Base-by-base conservation (phyloP, 2,329 filamentous ascomycete genomes). In the Catunica adiposa region DNA sequence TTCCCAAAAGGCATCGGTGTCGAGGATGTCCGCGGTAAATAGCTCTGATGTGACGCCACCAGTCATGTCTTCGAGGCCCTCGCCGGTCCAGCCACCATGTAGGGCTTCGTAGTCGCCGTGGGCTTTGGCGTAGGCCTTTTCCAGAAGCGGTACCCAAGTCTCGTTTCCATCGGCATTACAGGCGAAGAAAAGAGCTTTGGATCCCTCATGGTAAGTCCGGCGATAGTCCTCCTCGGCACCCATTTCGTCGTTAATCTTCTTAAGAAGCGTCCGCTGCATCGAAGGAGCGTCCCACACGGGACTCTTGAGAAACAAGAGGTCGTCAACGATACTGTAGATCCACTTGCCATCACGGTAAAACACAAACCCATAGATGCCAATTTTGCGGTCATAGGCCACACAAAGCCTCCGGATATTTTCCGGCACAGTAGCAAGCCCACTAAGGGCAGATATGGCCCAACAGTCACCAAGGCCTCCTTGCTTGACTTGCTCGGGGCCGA, bases 241-340 rank as follows among this genome's bases (percentile, higher is more conserved):
- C n/a, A 56, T 51, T 53, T 82, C 81, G 55, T 83, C 78, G 64
- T 87, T 84, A 51, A 87, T 80, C 62, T 88, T 82, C 62, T 88
- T 79, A 64, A 88, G 77, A 23, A 88, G 73, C 55, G 85, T 77
- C 40, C 86, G 79, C 64, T 89, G 84, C 65, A 85, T 76, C 53
- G 84, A 82, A 1, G 80, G 83, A 34, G 86, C 85, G 61, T 94
- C 86, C 71, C 87, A 94, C 64, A 85, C 83, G 3, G 86, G 84
- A 1, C 85, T 86, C 58, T 83, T 86, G 17, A 94, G 76, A 65
- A 86, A 94, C 2, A 95, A 74, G 68, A 94, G 94, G 67, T 95
- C 89, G 64, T 95, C 89, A 58, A 95, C 81, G 59, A 95, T 89
- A 57, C 86, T 89, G 62, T 89, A 88, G 56, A 90, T 85, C 89